Evolutionary conservation across 495 filamentous ascomycete genomes (phyloP).

Genomic region (Aspergillus mulundensis): DNA sequence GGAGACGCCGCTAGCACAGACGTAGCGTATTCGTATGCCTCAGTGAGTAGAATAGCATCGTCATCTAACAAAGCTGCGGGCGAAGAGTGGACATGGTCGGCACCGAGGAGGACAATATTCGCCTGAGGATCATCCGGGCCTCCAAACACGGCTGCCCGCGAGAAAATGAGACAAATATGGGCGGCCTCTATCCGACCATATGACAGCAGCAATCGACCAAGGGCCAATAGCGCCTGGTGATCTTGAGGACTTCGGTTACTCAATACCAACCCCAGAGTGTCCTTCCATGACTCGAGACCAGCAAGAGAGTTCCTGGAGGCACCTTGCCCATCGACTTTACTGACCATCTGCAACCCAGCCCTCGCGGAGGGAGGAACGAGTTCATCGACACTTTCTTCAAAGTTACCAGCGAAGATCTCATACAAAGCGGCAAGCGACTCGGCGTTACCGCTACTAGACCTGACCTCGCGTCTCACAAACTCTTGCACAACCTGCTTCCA

Average conservation of each 20-base stretch:
- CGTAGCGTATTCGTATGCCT: slow-evolving; percentile 86
- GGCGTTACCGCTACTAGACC: slow-evolving; percentile 66
- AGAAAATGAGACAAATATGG: slow-evolving; percentile 79
- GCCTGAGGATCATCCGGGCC: slow-evolving; percentile 79
- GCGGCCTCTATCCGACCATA: slow-evolving; percentile 90
- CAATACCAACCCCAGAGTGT: slow-evolving; percentile 79
- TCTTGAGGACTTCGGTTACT: slow-evolving; percentile 84
- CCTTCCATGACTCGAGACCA: slow-evolving; percentile 88
- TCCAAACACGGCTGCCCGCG: slow-evolving; percentile 59
- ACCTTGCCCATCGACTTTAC: slow-evolving; percentile 57
- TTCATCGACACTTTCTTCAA: slow-evolving; percentile 92
- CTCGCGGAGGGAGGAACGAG: slow-evolving; percentile 92
- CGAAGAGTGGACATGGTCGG: slow-evolving; percentile 65
- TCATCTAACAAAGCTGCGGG: slow-evolving; percentile 68
- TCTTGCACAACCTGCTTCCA: slow-evolving; percentile 94
- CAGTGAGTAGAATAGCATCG: slow-evolving; percentile 81
- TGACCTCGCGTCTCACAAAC: slow-evolving; percentile 89
- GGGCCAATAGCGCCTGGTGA: slow-evolving; percentile 65
- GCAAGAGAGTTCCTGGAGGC: slow-evolving; percentile 68
- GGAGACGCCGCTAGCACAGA: slow-evolving; percentile 58
- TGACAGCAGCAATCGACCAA: slow-evolving; percentile 77
- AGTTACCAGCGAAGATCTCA: slow-evolving; percentile 87
- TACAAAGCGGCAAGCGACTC: slow-evolving; percentile 88
- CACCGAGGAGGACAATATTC: slow-evolving; percentile 78
- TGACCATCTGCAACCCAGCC: slow-evolving; percentile 86